These are phyloP conservation scores for Phoenix roebelenii DNA, from an alignment of 176 grass and related monocot genomes.

Conservation along the genomic window DNA sequence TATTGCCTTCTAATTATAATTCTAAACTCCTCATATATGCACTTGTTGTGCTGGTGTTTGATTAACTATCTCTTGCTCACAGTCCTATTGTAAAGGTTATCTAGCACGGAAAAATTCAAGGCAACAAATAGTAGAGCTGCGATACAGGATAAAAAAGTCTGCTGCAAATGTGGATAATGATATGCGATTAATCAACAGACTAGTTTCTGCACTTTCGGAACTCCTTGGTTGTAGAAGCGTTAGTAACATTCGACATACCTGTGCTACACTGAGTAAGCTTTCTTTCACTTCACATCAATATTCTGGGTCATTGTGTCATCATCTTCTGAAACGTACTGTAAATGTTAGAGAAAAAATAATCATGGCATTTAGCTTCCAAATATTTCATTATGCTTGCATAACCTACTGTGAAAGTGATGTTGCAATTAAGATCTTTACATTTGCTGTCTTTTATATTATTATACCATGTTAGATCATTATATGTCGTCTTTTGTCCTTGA, in stretches of 20 bases:
- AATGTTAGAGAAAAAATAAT: too few relatives aligned
- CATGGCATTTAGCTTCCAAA: too few relatives aligned
- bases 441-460: too few relatives aligned
- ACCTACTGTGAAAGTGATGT: too few relatives aligned
- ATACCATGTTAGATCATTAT: too few relatives aligned
- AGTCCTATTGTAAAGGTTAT: constrained; percentile 46
- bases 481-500: too few relatives aligned
- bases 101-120: constrained; percentile 42
- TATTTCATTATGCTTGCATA: too few relatives aligned
- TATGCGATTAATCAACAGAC: constrained; percentile 43
- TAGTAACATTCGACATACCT: constrained; percentile 41
- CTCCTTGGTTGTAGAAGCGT: constrained; percentile 32
- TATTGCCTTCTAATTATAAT: too few relatives aligned
- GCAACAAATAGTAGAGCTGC: constrained; percentile 30
- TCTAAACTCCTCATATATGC: too few relatives aligned
- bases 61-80: constrained; percentile 14
- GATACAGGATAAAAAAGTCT: constrained; percentile 30
- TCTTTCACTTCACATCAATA: not conserved
- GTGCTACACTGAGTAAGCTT: constrained; percentile 50
- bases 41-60: not conserved
- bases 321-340: too few relatives aligned
- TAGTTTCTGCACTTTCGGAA: constrained; percentile 33
- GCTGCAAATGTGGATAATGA: constrained; percentile 29
- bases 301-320: too few relatives aligned
- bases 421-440: too few relatives aligned